These are phyloP conservation scores for Citrullus amarus DNA, from an alignment of 306 rosid species.

Conservation along the genomic window DNA sequence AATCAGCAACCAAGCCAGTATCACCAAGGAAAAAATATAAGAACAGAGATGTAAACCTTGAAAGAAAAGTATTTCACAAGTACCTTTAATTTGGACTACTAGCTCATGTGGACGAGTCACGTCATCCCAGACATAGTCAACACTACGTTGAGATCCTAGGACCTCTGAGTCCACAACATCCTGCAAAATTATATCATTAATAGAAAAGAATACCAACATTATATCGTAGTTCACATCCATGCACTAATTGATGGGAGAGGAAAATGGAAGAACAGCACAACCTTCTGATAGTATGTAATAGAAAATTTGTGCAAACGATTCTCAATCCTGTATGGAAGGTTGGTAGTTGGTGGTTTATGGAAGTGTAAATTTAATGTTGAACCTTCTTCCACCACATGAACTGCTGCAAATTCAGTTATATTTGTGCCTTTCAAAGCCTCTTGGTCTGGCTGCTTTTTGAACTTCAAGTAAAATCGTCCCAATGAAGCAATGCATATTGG, in stretches of 20 bases:
- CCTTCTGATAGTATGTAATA: slow-evolving; percentile 88
- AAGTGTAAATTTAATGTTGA: slow-evolving; percentile 65
- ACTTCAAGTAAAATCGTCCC: slow-evolving; percentile 85
- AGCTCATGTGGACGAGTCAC: slow-evolving; percentile 67
- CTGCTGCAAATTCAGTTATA: slow-evolving; percentile 39
- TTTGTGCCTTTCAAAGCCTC: slow-evolving; percentile 21
- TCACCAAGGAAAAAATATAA: neutral
- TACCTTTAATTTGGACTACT: slow-evolving; percentile 54
- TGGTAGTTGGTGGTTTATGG: slow-evolving; percentile 65
- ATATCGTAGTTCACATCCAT: neutral
- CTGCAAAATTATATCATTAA: slow-evolving; percentile 40
- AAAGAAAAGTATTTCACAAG: slow-evolving; percentile 11
- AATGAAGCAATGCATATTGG: slow-evolving; percentile 89
- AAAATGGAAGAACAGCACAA: slow-evolving; percentile 17
- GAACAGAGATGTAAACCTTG: slow-evolving; percentile 6
- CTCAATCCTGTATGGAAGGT: slow-evolving; percentile 84
- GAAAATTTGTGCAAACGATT: slow-evolving; percentile 47
- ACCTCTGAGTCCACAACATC: slow-evolving; percentile 59
- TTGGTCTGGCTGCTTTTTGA: slow-evolving; percentile 40
- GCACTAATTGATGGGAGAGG: slow-evolving; percentile 12
- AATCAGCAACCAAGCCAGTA: neutral
- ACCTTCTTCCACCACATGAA: slow-evolving; percentile 85
- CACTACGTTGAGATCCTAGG: slow-evolving; percentile 49
- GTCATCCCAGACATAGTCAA: slow-evolving; percentile 95
- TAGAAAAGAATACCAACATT: neutral